Evolutionary conservation across 2,329 filamentous ascomycete genomes (phyloP).

Genomic region (Orbilia javanica): DNA sequence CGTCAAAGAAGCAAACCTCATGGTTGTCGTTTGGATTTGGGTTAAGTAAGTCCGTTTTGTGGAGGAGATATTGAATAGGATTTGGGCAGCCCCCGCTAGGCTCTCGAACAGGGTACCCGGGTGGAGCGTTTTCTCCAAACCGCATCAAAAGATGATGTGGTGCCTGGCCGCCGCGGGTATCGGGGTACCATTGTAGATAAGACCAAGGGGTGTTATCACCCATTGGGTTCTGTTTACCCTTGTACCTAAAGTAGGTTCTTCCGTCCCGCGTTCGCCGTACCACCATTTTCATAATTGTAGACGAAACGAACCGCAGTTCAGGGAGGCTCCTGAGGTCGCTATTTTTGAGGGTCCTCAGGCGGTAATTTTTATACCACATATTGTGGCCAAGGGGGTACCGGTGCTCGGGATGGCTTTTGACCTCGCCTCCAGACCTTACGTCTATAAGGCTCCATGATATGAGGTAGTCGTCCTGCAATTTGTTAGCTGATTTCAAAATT

Average conservation of each 20-base stretch:
- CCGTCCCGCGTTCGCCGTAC: not conserved
- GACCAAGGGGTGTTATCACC: not conserved
- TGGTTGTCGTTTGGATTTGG: conserved; percentile 1
- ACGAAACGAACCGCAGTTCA: not conserved
- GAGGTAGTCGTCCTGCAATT: conserved; percentile 28
- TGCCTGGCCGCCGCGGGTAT: not conserved
- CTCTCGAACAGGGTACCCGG: not conserved
- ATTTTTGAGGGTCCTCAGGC: not conserved
- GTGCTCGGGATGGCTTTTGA: not conserved
- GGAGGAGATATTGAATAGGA: conserved; percentile 13
- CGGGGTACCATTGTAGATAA: conserved; percentile 15
- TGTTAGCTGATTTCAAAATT: not conserved
- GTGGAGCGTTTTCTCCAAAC: conserved; percentile 10
- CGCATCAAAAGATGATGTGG: conserved; percentile 33
- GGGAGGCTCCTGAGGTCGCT: not conserved
- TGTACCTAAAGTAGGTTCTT: not conserved
- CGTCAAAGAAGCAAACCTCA: conserved; percentile 9
- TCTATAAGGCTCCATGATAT: conserved; percentile 19
- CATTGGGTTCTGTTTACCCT: conserved; percentile 5
- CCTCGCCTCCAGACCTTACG: not conserved
- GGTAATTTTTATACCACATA: conserved; percentile 12
- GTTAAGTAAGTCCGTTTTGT: conserved; percentile 13
- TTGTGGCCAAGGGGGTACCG: conserved; percentile 8
- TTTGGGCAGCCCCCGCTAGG: conserved; percentile 19
- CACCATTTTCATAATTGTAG: conserved; percentile 14